Evolutionary conservation across 371 early-diverging fungal genomes (phyloP).

Genomic region (Entomophthora muscae): DNA sequence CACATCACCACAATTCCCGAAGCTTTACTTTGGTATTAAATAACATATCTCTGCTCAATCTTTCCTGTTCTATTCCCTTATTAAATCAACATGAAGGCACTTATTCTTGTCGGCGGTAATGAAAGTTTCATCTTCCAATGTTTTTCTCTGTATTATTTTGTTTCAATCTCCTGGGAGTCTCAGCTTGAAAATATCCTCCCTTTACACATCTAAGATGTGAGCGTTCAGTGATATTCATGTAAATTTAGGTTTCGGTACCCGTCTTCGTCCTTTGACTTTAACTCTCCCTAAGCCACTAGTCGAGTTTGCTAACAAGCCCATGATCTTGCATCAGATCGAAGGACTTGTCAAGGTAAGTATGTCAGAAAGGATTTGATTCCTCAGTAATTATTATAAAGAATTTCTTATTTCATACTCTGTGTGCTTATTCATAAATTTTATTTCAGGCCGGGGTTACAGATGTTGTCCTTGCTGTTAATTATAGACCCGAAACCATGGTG

Average conservation of each 20-base stretch:
- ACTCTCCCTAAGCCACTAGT: constrained; percentile 98
- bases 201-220: too few species aligned
- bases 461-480: constrained; percentile 97
- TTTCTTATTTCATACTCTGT: too few species aligned
- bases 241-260: constrained; percentile 83
- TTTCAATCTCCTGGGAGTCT: too few species aligned
- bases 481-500: constrained; percentile 92
- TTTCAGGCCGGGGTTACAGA: constrained; percentile 87
- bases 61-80: neutral
- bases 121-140: too few species aligned
- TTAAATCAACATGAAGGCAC: constrained; percentile 65
- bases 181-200: too few species aligned
- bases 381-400: too few species aligned
- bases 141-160: too few species aligned
- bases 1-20: too few species aligned
- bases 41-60: too few species aligned
- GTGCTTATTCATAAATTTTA: neutral
- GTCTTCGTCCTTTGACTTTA: constrained; percentile 95
- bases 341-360: constrained; percentile 72
- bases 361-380: too few species aligned
- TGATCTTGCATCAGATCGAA: constrained; percentile 98
- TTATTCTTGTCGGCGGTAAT: constrained; percentile 97
- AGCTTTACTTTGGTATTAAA: too few species aligned
- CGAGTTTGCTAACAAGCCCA: constrained; percentile 97
- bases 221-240: too few species aligned